Base-by-base conservation (phyloP, 169 alveolate genomes). In the Pseudocohnilembus persalinus region DNA sequence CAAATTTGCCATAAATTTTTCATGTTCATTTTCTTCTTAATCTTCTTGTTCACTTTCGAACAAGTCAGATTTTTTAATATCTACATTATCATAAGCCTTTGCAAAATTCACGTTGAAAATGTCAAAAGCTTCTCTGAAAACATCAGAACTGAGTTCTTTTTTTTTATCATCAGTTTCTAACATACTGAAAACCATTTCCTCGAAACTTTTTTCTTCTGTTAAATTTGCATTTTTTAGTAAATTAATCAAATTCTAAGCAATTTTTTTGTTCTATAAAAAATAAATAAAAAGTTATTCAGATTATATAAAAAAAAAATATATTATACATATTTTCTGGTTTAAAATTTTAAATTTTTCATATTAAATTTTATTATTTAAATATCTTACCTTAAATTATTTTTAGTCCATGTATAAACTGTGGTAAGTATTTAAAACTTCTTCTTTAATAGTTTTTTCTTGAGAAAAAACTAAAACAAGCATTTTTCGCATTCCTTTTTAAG, bases 401-500 rank as follows among this genome's bases (percentile, higher is more conserved):
- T 74, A 73, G 76, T 88, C 85, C 86, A 93, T 88, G 87, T 91
- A 93, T 0, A 93, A 82, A 0, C 84, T 72, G 49, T 75, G 75
- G 77, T 91, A 93, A 34, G 93, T 85, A 49, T 88, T 92, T 11
- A 91, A 73, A 1, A 90, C 96, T 65, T 84, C 91, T 29, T 89
- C 82, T 64, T 86, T 82, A 30, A 91, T 83, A 25, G 80, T 76
- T 65, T 73, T 82, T 72, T 91, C 95, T 75, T 89, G 85, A 63
- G 92, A 87, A 87, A 89, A 91, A 16, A 90, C 76, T 63, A 93
- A 80, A 25, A 87, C 91, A 0, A 93, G 83, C 93, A 93, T 93
- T 82, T 91, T 93, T 79, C 88, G 82, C 31, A 91, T 88, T 29
- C 96, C 95, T 88, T 89, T 77, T 74, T 88, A 89, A 73, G 93